Percentiles rank a stretch among this genome's conserved stretches.
phyloP scores from a whole-genome alignment of 768 basidiomycete genomes.

The Leccinum disarticulatum region DNA sequence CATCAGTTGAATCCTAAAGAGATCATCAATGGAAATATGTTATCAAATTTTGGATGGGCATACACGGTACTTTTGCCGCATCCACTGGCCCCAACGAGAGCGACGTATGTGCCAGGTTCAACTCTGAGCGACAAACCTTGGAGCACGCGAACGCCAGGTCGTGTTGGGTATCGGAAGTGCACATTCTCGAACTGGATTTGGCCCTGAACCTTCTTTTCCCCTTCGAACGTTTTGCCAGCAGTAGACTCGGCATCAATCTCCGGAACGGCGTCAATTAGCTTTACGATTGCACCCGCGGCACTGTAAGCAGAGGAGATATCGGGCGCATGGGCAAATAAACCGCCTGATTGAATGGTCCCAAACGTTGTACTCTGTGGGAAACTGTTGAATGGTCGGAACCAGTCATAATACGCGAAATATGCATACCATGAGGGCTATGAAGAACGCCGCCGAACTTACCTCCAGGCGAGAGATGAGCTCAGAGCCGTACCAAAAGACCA shows the following conservation, averaged over 20 bases:
- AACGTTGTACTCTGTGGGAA: constrained; percentile 61
- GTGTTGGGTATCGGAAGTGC: constrained; percentile 88
- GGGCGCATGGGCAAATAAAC: constrained; percentile 81
- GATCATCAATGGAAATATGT: background rate
- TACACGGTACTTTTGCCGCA: constrained; percentile 82
- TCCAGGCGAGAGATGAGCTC: constrained; percentile 48
- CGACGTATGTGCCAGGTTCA: constrained; percentile 77
- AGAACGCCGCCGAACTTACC: constrained; percentile 58
- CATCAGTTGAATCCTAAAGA: constrained; percentile 67
- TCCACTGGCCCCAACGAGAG: constrained; percentile 79
- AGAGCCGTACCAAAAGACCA: constrained; percentile 81
- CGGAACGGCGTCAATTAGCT: constrained; percentile 68
- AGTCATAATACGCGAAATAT: background rate
- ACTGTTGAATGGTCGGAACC: background rate
- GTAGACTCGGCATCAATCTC: constrained; percentile 80
- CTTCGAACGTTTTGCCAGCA: constrained; percentile 55
- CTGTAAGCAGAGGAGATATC: constrained; percentile 84
- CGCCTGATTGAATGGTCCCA: constrained; percentile 85
- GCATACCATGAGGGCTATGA: constrained; percentile 77
- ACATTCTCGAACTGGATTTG: constrained; percentile 77
- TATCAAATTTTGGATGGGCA: constrained; percentile 22
- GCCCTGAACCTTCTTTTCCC: constrained; percentile 44
- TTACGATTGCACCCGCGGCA: constrained; percentile 74
- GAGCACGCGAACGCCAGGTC: constrained; percentile 85
- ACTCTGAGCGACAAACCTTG: constrained; percentile 71